These are phyloP conservation scores for Colletotrichum sp. DNA, from an alignment of 2,329 filamentous ascomycete genomes.

Conservation along the genomic window DNA sequence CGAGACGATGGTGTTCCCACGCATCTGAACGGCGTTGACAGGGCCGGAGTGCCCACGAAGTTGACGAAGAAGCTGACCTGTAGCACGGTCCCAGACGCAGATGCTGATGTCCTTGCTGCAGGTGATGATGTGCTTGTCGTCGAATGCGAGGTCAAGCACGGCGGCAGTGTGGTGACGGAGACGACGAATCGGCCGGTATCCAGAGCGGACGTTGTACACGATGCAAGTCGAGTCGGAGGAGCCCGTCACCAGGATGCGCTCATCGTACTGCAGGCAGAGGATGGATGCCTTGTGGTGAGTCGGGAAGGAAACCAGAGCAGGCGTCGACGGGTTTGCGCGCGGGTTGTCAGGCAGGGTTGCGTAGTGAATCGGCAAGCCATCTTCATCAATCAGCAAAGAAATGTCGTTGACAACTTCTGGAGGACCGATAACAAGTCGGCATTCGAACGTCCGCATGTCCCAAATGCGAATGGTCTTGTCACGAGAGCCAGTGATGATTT, in stretches of 20 bases:
- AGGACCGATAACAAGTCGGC: slow-evolving; percentile 85
- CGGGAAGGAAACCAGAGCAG: slow-evolving; percentile 60
- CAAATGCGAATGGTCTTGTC: slow-evolving; percentile 96
- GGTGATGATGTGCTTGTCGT: slow-evolving; percentile 90
- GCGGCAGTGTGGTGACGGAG: slow-evolving; percentile 83
- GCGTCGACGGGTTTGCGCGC: slow-evolving; percentile 51
- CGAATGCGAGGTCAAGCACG: slow-evolving; percentile 92
- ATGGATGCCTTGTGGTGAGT: slow-evolving; percentile 89
- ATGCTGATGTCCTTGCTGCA: slow-evolving; percentile 97
- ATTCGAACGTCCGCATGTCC: slow-evolving; percentile 90
- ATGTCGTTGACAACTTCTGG: slow-evolving; percentile 63
- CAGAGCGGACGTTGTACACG: slow-evolving; percentile 81
- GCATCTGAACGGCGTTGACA: slow-evolving; percentile 95
- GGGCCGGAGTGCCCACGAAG: slow-evolving; percentile 87
- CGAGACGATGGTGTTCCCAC: slow-evolving; percentile 89
- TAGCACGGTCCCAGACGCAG: slow-evolving; percentile 90
- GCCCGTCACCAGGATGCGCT: slow-evolving; percentile 90
- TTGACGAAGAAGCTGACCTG: slow-evolving; percentile 76
- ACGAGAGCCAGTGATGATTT: slow-evolving; percentile 95
- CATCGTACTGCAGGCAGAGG: slow-evolving; percentile 92
- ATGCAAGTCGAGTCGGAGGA: slow-evolving; percentile 93
- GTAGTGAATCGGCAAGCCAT: slow-evolving; percentile 58
- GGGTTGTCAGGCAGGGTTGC: slow-evolving; percentile 59
- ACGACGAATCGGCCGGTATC: slow-evolving; percentile 80
- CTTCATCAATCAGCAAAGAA: slow-evolving; percentile 55